These are phyloP conservation scores for Trametes sanguinea DNA, from an alignment of 768 basidiomycete genomes.

Conservation along the genomic window DNA sequence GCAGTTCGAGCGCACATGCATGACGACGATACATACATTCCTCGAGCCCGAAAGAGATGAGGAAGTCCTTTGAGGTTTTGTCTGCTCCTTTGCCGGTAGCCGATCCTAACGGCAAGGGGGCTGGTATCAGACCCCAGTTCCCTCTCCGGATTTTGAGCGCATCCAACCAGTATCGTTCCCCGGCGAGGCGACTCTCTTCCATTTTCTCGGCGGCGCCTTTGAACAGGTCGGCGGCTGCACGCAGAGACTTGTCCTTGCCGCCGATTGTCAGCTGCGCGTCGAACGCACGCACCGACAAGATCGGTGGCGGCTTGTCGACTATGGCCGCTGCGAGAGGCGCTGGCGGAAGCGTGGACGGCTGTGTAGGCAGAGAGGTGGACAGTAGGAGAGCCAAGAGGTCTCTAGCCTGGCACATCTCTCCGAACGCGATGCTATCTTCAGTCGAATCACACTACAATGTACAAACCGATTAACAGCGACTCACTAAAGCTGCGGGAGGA, in stretches of 20 bases:
- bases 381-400: conserved; percentile 68
- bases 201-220: conserved; percentile 69
- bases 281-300: conserved; percentile 38
- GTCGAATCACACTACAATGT: conserved; percentile 11
- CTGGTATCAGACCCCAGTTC: conserved; percentile 82
- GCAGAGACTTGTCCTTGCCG: conserved; percentile 77
- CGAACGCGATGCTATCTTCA: conserved; percentile 61
- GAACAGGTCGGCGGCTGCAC: conserved; percentile 73
- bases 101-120: conserved; percentile 72
- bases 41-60: conserved; percentile 79
- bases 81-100: conserved; percentile 76
- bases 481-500: conserved; percentile 72
- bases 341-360: conserved; percentile 14
- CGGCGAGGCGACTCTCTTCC: conserved; percentile 58
- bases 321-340: conserved; percentile 58
- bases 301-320: conserved; percentile 66
- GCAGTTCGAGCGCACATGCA: neutral
- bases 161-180: conserved; percentile 81
- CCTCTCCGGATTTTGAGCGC: conserved; percentile 73
- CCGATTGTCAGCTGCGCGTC: conserved; percentile 51
- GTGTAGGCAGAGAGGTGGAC: conserved; percentile 41
- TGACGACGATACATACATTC: conserved; percentile 57
- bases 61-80: conserved; percentile 78
- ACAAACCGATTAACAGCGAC: conserved; percentile 32
- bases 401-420: conserved; percentile 78